phyloP scores from a whole-genome alignment of 1,284 basidiomycete species.

The Ustilago hordei region DNA sequence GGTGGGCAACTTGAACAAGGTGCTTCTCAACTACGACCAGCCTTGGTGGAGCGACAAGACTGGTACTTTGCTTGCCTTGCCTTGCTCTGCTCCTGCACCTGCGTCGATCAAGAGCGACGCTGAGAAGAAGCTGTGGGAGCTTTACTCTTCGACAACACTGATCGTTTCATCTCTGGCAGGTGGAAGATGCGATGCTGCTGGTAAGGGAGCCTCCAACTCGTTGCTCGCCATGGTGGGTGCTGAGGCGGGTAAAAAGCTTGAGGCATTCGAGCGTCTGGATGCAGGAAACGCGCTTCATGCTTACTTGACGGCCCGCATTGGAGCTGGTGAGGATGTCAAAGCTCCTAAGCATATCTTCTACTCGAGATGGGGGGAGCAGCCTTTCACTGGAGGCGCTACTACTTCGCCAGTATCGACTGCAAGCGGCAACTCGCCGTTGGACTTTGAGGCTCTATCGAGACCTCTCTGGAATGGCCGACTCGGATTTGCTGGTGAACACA shows the following conservation, averaged over 20 bases:
- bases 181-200: constrained; percentile 2
- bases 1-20: constrained; percentile 65
- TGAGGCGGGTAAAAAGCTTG: constrained; percentile 60
- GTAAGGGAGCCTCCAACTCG: constrained; percentile 65
- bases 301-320: constrained; percentile 58
- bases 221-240: constrained; percentile 71
- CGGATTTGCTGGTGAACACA: constrained; percentile 74
- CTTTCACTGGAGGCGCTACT: constrained; percentile 72
- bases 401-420: constrained; percentile 71
- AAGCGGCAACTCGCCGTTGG: constrained; percentile 70
- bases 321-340: constrained; percentile 12
- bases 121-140: constrained; percentile 39
- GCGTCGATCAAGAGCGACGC: constrained; percentile 21
- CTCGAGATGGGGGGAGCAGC: constrained; percentile 71
- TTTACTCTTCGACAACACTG: constrained; percentile 63
- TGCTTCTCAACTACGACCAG: constrained; percentile 70
- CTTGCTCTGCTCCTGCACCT: constrained; percentile 53
- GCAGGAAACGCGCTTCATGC: constrained; percentile 62
- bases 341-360: constrained; percentile 53
- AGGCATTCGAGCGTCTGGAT: constrained; percentile 57
- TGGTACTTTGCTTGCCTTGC: constrained; percentile 71
- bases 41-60: constrained; percentile 72
- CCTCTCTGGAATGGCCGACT: constrained; percentile 71
- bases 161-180: constrained; percentile 69
- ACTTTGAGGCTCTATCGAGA: constrained; percentile 71